Evolutionary conservation across 805 yeast genomes (phyloP).

Genomic region (Pichia californica): DNA sequence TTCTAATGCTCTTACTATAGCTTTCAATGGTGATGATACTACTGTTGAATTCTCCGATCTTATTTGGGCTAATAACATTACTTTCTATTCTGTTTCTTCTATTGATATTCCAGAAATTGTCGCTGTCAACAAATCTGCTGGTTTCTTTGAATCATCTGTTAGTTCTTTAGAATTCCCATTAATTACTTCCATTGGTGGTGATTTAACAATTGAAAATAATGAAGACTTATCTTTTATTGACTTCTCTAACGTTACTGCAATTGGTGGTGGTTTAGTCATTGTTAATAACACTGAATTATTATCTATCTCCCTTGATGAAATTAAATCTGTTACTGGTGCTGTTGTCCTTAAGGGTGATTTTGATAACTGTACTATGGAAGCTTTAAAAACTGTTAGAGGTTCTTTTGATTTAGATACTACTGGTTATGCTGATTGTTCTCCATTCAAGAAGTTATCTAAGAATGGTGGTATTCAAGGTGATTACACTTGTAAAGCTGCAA

Average conservation of each 20-base stretch:
- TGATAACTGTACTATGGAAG: conserved; percentile 68
- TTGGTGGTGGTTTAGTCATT: conserved; percentile 93
- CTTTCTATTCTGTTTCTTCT: conserved; percentile 73
- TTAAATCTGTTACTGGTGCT: conserved; percentile 83
- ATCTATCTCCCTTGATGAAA: conserved; percentile 66
- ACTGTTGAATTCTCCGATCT: conserved; percentile 63
- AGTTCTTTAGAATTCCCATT: conserved; percentile 46
- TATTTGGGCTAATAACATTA: conserved; percentile 80
- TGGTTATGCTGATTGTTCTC: conserved; percentile 76
- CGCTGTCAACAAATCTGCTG: conserved; percentile 72
- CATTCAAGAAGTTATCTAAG: conserved; percentile 63
- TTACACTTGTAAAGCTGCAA: conserved; percentile 60
- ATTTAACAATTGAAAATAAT: conserved; percentile 72
- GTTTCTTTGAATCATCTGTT: conserved; percentile 69
- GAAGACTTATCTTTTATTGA: conserved; percentile 60
- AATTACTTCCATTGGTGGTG: conserved; percentile 67
- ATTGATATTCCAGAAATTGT: conserved; percentile 64
- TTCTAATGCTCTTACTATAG: conserved; percentile 66
- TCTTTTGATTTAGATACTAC: conserved; percentile 77
- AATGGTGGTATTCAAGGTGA: conserved; percentile 89
- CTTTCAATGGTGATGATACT: conserved; percentile 78
- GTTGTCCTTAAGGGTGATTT: conserved; percentile 74
- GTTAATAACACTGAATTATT: conserved; percentile 75
- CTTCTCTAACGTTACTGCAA: conserved; percentile 59
- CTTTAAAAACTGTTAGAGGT: conserved; percentile 79